Conservation (phyloP, 2,329 filamentous ascomycete genomes). For the Zalaria sp. region DNA sequence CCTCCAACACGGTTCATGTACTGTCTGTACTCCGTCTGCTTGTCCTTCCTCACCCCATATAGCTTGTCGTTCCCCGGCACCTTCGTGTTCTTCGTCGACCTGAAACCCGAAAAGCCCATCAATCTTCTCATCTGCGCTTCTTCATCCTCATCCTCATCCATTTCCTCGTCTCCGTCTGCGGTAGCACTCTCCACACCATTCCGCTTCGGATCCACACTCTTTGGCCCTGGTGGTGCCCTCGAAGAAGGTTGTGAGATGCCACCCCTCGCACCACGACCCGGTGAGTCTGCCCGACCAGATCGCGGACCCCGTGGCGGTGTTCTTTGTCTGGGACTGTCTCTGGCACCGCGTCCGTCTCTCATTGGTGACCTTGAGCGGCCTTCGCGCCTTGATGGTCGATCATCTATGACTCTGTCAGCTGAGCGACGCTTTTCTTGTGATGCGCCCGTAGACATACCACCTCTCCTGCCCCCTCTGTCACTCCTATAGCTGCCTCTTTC, state of each 20-base stretch:
- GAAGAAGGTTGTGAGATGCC: not conserved
- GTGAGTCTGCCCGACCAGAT: not conserved
- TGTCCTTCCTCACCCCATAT: conserved; percentile 75
- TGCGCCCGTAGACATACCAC: not conserved
- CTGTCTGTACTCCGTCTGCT: conserved; percentile 89
- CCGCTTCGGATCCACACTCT: not conserved
- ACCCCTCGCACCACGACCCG: not conserved
- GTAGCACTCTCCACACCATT: conserved; percentile 1
- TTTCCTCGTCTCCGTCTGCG: conserved; percentile 9
- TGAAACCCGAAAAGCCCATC: conserved; percentile 85
- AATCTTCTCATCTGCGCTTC: conserved; percentile 63
- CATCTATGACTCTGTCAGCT: not conserved
- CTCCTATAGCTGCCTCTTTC: too few relatives aligned
- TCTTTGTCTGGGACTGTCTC: not conserved
- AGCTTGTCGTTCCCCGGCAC: conserved; percentile 70
- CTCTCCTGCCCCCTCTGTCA: not conserved
- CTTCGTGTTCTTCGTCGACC: conserved; percentile 76
- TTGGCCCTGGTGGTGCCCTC: not conserved
- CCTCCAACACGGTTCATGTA: conserved; percentile 85
- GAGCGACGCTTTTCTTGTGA: not conserved
- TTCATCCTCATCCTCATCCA: conserved; percentile 38
- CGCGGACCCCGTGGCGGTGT: not conserved
- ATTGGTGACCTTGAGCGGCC: conserved; percentile 3
- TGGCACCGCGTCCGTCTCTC: not conserved
- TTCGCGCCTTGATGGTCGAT: not conserved